Evolutionary conservation across 768 basidiomycete species (phyloP), one percentile per base, ranked within the genome.

Genomic region (Tubosaeta sp.): DNA sequence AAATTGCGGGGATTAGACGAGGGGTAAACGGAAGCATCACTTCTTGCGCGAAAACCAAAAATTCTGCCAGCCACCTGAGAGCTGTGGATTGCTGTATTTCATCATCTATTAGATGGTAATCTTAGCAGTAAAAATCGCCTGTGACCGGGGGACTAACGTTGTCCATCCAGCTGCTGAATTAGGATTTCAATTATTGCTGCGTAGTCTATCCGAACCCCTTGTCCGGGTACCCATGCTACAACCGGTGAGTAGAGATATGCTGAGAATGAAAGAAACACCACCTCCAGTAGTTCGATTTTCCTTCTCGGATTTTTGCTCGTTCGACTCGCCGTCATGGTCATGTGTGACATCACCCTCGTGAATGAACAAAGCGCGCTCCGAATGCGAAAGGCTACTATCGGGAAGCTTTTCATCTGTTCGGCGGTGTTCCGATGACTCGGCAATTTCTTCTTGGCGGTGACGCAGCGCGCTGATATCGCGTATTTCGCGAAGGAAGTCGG

Each of bases 21-120:
- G 96, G 94, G 0, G 93, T 92, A 63, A 96, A 96, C 2, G 90
- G 89, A 24, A 98, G 82, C 78, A 98, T 90, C 48, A 94, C 91
- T 64, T 94, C 90, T 48, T 88, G 84, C 2, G 85, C 87, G 59
- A 97, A 92, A 43, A 74, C 77, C 29, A 98, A 73, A 70, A 98
- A 93, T 56, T 94, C 91, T 6, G 90, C 82, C 21, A 99, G 74
- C 96, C 96, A 99, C 53, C 81, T 76, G 14, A 99, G 77, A n/a
- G 94, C 90, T 0, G 90, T 94, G 0, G 90, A 90, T 59, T 96
- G 92, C 57, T 96, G 94, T 25, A 95, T 90, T 63, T 95, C 94
- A 54, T 92, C 90, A 61, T 97, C 96, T 46, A 51, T 19, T 22
- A 32, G 46, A 41, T 35, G 13, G 46, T 45, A 7, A 44, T 27